Base-by-base conservation (phyloP, 2,329 filamentous ascomycete genomes). In the Helotiales sp. region DNA sequence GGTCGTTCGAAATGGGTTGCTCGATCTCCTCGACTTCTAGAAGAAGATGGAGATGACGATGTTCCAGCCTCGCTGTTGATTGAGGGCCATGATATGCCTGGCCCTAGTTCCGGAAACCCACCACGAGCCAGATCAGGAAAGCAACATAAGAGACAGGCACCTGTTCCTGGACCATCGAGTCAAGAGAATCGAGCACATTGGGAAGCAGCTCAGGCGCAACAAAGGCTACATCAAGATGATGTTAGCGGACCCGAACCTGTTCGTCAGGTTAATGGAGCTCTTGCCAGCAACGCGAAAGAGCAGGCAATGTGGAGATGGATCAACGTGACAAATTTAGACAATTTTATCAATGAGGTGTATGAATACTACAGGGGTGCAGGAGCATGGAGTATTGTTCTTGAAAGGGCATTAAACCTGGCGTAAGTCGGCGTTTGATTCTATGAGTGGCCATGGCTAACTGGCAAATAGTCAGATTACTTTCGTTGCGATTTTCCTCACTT, bases 241-340 rank as follows among this genome's bases (percentile, higher is more conserved):
- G 48, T n/a, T 6, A 48, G 51, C 9, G 52, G 44, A 31, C 54
- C 57, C 15, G 58, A 60, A 8, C 78, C 80, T 29, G 74, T 76
- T 72, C 79, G 77, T 63, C 79, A 78, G 62, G 79, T 76, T 58
- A 76, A 75, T 33, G 79, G 77, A 10, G 73, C 79, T 52, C 76
- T 69, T 19, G 58, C 76, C 52, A 76, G 79, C 27, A 82, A 84
- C 66, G 83, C 85, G 0, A 82, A 82, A 71, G 84, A 88, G 65
- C 86, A 83, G 67, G 88, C 88, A 19, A 80, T 90, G 77, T 90
- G 86, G 84, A 79, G 84, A 60, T 91, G 87, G 84, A 84, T 86
- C 17, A 90, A 90, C 66, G 86, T 89, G 36, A 80, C 82, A 55
- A 88, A 90, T 66, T 71, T 91, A 55, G 88, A 91, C 69, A 83